Conservation (phyloP, 768 basidiomycete species). For the Amanita exitialis region DNA sequence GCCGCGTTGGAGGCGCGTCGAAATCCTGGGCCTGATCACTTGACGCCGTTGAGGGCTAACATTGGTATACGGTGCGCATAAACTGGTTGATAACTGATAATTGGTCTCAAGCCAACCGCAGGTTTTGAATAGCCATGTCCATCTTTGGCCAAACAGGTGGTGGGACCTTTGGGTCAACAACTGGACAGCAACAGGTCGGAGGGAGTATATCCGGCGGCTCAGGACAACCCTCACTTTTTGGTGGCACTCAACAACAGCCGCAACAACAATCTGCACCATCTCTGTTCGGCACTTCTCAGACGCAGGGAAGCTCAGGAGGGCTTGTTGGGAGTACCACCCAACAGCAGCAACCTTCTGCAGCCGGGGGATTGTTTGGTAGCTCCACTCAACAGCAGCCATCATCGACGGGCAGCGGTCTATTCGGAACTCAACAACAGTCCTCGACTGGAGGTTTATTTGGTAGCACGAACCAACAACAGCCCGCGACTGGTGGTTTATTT, state of each 20-base stretch:
- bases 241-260: constrained; percentile 12
- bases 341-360: neutral
- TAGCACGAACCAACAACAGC: constrained; percentile 7
- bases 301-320: constrained; percentile 11
- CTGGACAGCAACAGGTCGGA: neutral
- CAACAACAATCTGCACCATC: constrained; percentile 4
- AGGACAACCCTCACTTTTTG: constrained; percentile 11
- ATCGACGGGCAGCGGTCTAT: constrained; percentile 7
- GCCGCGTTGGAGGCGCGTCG: neutral
- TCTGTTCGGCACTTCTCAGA: constrained; percentile 11
- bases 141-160: neutral
- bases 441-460: constrained; percentile 15
- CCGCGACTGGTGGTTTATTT: constrained; percentile 14
- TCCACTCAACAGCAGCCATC: constrained; percentile 1
- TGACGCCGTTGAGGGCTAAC: no score
- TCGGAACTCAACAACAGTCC: constrained; percentile 11
- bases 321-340: constrained; percentile 17
- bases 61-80: neutral
- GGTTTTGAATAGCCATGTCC: neutral
- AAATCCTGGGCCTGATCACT: neutral
- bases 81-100: no score
- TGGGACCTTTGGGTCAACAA: constrained; percentile 6
- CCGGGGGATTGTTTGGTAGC: constrained; percentile 19
- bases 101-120: neutral
- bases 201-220: constrained; percentile 17